phyloP scores from a whole-genome alignment of 140 eudicot species.

The Oenanthe javanica region DNA sequence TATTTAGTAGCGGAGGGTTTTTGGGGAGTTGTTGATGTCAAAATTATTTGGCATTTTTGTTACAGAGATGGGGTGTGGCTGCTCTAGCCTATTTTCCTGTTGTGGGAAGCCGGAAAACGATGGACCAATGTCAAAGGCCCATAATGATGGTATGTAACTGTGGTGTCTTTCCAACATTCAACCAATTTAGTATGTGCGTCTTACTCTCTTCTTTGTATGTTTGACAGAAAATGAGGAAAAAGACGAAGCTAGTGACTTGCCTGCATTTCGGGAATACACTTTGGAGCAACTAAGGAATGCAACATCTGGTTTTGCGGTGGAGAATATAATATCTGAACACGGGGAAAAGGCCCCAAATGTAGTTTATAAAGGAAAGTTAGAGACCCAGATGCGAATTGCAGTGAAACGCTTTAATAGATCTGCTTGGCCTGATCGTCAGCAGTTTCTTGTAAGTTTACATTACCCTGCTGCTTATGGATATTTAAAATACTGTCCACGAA shows the following conservation, averaged over 20 bases:
- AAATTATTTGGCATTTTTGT: conserved; percentile 1
- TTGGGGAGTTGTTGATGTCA: conserved; percentile 3
- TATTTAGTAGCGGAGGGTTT: not conserved
- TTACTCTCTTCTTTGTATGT: not conserved
- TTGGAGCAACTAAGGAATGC: conserved; percentile 73
- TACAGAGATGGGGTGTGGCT: conserved; percentile 53
- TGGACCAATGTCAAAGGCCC: conserved; percentile 38
- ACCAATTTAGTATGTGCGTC: not conserved
- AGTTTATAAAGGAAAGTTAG: conserved; percentile 80
- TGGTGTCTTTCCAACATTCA: not conserved
- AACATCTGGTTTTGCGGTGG: conserved; percentile 81
- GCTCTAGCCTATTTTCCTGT: conserved; percentile 47
- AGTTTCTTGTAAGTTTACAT: conserved; percentile 56
- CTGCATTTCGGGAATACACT: conserved; percentile 59
- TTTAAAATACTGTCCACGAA: not conserved
- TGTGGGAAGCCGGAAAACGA: conserved; percentile 41
- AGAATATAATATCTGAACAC: conserved; percentile 88
- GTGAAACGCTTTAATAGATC: conserved; percentile 82
- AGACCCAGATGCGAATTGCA: conserved; percentile 62
- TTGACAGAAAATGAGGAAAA: conserved; percentile 49
- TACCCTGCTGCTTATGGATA: not conserved
- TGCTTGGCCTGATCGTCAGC: conserved; percentile 96
- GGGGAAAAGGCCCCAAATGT: conserved; percentile 97
- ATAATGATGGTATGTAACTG: conserved; percentile 36
- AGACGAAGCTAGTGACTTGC: conserved; percentile 50